phyloP scores from a whole-genome alignment of 371 early-diverging fungal genomes.

The Mortierella sp. region DNA sequence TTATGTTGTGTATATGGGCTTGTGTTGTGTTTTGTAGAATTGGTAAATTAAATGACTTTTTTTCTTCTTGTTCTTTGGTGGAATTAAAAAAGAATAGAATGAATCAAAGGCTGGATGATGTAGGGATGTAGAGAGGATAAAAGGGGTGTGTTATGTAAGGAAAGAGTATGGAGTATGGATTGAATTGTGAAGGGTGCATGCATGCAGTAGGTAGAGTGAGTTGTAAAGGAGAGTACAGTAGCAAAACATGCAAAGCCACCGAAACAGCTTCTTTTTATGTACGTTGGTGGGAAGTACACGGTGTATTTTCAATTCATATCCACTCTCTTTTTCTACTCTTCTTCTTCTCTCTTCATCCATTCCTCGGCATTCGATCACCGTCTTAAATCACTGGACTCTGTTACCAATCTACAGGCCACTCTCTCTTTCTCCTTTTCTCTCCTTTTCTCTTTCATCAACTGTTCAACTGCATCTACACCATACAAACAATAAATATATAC shows the following conservation, averaged over 20 bases:
- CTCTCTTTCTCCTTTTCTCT: not conserved
- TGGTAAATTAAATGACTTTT: too few relatives aligned
- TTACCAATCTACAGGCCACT: too few relatives aligned
- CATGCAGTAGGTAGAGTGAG: not conserved
- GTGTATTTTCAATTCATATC: not conserved
- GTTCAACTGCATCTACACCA: not conserved
- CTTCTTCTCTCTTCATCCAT: too few relatives aligned
- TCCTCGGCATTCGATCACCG: too few relatives aligned
- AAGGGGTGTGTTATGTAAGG: not conserved
- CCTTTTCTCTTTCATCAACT: not conserved
- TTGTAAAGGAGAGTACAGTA: not conserved
- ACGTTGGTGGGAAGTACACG: not conserved
- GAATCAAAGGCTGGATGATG: too few relatives aligned
- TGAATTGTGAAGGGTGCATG: not conserved
- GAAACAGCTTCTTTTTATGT: not conserved
- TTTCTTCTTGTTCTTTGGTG: too few relatives aligned
- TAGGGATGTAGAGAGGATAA: not conserved
- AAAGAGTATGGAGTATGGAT: not conserved
- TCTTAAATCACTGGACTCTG: too few relatives aligned
- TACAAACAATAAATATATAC: slow-evolving; percentile 21
- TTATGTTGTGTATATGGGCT: not conserved
- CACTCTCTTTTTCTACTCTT: slow-evolving; percentile 9
- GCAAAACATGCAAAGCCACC: slow-evolving; percentile 22
- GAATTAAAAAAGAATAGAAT: too few relatives aligned
- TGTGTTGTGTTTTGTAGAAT: slow-evolving; percentile 9